Conservation (phyloP, 148 eudicot genomes). For the Camellia granthamiana region DNA sequence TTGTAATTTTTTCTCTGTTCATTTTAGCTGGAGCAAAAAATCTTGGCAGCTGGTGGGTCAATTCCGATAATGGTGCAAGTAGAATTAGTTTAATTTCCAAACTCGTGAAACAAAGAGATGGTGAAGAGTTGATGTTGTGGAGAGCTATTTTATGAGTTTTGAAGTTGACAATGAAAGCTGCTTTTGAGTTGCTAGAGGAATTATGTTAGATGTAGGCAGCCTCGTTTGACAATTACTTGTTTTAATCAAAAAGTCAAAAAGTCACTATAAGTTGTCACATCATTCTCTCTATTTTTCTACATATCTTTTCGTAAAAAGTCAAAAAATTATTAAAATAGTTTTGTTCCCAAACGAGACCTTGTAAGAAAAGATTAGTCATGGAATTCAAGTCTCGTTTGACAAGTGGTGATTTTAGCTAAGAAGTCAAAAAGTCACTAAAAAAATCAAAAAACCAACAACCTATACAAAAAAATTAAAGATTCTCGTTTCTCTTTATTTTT, state of each 20-base stretch:
- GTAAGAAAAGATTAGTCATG: background rate
- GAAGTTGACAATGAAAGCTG: constrained; percentile 5
- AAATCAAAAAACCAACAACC: too few species aligned
- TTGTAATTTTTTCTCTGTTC: background rate
- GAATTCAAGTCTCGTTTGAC: too few species aligned
- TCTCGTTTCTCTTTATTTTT: too few species aligned
- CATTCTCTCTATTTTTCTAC: too few species aligned
- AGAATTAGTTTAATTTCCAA: background rate
- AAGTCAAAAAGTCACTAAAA: too few species aligned
- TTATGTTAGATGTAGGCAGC: background rate
- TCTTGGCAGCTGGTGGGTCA: constrained; percentile 32
- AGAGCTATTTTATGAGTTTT: background rate
- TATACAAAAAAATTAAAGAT: too few species aligned
- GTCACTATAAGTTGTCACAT: too few species aligned
- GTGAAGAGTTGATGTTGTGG: background rate
- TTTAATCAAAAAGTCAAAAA: too few species aligned
- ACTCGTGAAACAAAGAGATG: background rate
- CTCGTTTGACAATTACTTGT: too few species aligned
- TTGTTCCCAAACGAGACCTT: background rate
- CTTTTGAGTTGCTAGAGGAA: background rate
- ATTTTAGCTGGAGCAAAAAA: constrained; percentile 39
- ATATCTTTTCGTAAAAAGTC: too few species aligned
- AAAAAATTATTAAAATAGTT: too few species aligned
- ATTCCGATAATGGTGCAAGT: constrained; percentile 14
- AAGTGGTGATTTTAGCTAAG: too few species aligned